Base-by-base conservation (phyloP, 306 rosid species). In the Quercus engelmannii region DNA sequence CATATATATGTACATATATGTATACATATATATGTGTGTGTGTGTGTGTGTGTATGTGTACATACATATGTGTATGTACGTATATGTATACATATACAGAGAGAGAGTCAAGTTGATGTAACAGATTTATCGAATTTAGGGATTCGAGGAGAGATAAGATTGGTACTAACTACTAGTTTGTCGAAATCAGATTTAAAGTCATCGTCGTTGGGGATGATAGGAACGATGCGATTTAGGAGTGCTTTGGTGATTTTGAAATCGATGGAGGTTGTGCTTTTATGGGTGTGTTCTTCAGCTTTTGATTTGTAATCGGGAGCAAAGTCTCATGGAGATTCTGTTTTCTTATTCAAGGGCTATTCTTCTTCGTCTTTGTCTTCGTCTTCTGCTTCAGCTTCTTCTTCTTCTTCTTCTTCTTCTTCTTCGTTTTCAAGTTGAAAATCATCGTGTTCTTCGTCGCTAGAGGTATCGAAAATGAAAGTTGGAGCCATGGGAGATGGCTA, bases 241-340 rank as follows among this genome's bases (percentile, higher is more conserved):
- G 87, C 92, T 69, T 88, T 90, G 77, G 91, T 73, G 59, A 95
- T 95, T 80, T 95, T 95, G 51, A 85, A 88, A 74, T 93, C 96
- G 12, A 95, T 71, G 0, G 99, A 92, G 38, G 99, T 95, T 3
- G 97, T 95, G 82, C 95, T 92, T 30, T 93, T 80, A 23, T 92
- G 97, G 21, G 94, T 96, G 68, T 95, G 97, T 73, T 95, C 99
- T 26, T 95, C 96, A 1, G 95, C 94, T 3, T 93, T 98, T 3
- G 98, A 86, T 33, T 83, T 97, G 0, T 94, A 73, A 89, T 87
- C 93, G 8, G 89, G 61, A 3, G 91, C 87, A 75, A 95, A 95
- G 85, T 95, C 97, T 98, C 99, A 95, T 17, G 99, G 96, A 79
- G 99, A 90, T 49, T 91, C 89, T 10, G 91, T 58, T 67, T 67